A percentile compares a stretch with the other conserved stretches of the same genome.
Conservation (phyloP, 1,139 yeast species). For the Lodderomyces theae region DNA sequence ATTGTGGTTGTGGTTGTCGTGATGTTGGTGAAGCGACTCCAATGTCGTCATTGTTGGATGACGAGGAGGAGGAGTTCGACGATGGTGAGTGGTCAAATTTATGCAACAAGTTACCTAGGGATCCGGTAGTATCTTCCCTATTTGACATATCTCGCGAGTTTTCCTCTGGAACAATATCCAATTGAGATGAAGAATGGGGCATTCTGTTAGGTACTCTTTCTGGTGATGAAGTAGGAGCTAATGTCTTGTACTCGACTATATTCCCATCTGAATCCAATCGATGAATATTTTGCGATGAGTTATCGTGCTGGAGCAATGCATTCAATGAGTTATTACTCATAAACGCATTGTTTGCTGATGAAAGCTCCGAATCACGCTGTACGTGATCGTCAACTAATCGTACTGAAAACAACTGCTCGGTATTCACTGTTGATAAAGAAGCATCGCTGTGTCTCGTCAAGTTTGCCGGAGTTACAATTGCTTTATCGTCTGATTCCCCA, state of each 20-base stretch:
- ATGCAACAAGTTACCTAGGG: slow-evolving; percentile 25
- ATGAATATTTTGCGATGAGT: slow-evolving; percentile 40
- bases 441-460: slow-evolving; percentile 50
- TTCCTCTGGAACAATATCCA: slow-evolving; percentile 35
- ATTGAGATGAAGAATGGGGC: slow-evolving; percentile 29
- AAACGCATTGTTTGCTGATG: slow-evolving; percentile 22
- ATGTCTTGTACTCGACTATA: slow-evolving; percentile 28
- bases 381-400: slow-evolving; percentile 64
- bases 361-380: slow-evolving; percentile 33
- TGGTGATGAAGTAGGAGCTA: slow-evolving; percentile 11
- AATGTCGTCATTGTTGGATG: background rate
- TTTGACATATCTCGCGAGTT: slow-evolving; percentile 15
- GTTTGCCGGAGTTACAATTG: slow-evolving; percentile 9
- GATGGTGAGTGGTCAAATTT: slow-evolving; percentile 16
- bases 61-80: background rate
- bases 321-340: slow-evolving; percentile 31
- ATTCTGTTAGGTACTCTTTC: slow-evolving; percentile 3
- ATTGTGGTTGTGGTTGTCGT: slow-evolving; percentile 6
- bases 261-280: slow-evolving; percentile 56
- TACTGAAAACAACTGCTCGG: slow-evolving; percentile 79
- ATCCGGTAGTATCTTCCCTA: slow-evolving; percentile 18
- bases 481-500: slow-evolving; percentile 28
- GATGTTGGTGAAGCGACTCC: slow-evolving; percentile 1
- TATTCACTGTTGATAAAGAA: slow-evolving; percentile 81
- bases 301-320: slow-evolving; percentile 28